Evolutionary conservation across 805 yeast species (phyloP), one percentile per base, ranked within the genome.

Genomic region (Komagataella kurtzmanii): DNA sequence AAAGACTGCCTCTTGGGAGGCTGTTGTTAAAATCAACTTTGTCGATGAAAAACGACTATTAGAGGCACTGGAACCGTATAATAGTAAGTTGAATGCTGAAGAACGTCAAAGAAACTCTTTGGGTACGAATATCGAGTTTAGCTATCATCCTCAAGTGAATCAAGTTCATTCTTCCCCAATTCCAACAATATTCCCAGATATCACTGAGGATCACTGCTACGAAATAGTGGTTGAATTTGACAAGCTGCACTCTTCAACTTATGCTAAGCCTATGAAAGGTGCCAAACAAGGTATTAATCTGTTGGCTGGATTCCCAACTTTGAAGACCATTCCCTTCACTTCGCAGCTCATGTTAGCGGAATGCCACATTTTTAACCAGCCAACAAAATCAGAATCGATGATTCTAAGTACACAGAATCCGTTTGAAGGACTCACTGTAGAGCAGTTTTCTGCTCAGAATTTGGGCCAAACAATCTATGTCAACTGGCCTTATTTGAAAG

Each of bases 1-100:
- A 47, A 93, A 93, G 65, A 87, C 89, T 52, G 95, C 93, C 2
- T 84, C 88, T 49, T 93, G 99, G 99, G 98, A 93, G 69, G 97
- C 97, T 8, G 97, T 93, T 52, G 96, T 93, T 6, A 76, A 88
- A 59, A 76, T 93, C 53, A 83, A 95, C 4, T 93, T 93, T 73
- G 97, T 93, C 48, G 97, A 93, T 57, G 88, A 85, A 60, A 67
- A 77, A 30, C 75, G 93, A 54, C 74, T 93, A 52, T 69, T 84
- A 36, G 80, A 74, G 3, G 91, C 91, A 1, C 77, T 93, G 77
- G 71, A 68, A 49, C 87, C 95, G 2, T 66, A 74, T 46, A 85
- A 87, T 53, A 60, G 69, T 0, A 75, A 73, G 54, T 69, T 93
- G 52, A 70, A 81, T 1, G 77, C 84, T 0, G 91, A 80, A 50